Evolutionary conservation across 1,139 yeast genomes (phyloP), one percentile per base, ranked within the genome.

Genomic region (Candida gigantensis): DNA sequence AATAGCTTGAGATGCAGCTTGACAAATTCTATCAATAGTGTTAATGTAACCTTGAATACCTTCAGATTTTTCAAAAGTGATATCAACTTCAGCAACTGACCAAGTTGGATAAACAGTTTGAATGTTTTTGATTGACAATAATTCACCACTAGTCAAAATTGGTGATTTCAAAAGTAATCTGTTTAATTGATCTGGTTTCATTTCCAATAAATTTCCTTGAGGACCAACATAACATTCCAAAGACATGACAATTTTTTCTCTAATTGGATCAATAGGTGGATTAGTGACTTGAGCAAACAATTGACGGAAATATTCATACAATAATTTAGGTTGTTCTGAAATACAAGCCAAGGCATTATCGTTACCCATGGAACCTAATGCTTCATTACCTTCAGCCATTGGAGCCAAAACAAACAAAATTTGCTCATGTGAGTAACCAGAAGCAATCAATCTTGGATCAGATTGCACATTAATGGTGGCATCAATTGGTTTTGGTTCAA

Each of bases 321-420:
- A 71, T 48, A 92, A 70, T 51, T 84, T 84, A 34, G 98, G 97
- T 64, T 89, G 95, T 57, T 87, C 92, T 32, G 96, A 84, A 49
- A 92, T 69, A 66, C 98, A 92, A 2, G 98, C 97, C 50, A 92
- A 74, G n/a, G 97, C 95, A 41, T 92, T 82, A 58, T 92, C 98
- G 58, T 90, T 90, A 74, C 98, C 98, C 98, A 92, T 92, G 10
- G 97, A 89, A 19, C 98, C 97, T 41, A 92, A 74, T 5, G 97
- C 90, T 67, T 92, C 98, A 57, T 89, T 89, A 44, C 92, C 96
- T 51, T 80, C 85, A 29, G 95, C 97, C 98, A 92, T 92, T 47
- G 97, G 97, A 6, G 87, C 95, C 51, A 92, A 72, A 30, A 92
- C 70, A 43, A 87, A 63, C 29, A 88, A 77, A 44, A 90, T 74